Evolutionary conservation across 2,329 filamentous ascomycete species (phyloP), one percentile per base, ranked within the genome.

Genomic region (Fusarium euwallaceae): DNA sequence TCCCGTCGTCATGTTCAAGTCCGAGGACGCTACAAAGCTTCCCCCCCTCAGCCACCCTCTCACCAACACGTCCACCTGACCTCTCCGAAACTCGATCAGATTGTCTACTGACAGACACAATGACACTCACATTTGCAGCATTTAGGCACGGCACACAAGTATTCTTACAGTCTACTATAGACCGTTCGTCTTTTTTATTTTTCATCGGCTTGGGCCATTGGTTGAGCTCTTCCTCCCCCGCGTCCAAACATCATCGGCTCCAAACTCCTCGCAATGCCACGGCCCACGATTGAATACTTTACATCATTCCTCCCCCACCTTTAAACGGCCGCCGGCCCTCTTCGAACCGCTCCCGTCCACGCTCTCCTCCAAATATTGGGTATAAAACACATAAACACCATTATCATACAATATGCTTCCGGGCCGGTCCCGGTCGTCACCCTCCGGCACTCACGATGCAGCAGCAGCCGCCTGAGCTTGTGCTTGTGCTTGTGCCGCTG

Each of bases 181-280:
- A 77, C 74, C 72, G 37, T 70, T 36, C 11, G 73, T 66, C 62
- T 24, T 69, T 78, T 74, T 78, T 64, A 20, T 39, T 73, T 71
- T 73, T 79, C 67, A 65, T 77, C 65, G 76, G 74, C 69, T 61
- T 72, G 72, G 77, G 72, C 74, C 76, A 68, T 69, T 66, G 48
- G 74, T 67, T 61, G 62, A 70, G 75, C 71, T 77, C 77, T 66
- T 71, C 72, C 63, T 73, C 76, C 66, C 77, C 77, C 76, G 77
- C 77, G 69, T 74, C 76, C 74, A 64, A 75, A 74, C 62, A 74
- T 66, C 73, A 67, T 67, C 72, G 73, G 81, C 79, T 79, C 80
- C 79, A 77, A 81, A 83, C 82, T 83, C 82, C 82, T 67, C 78
- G 82, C 82, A 82, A 82, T 81, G 80, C 73, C 78, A 73, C 70